Evolutionary conservation across 116 monocot genomes (phyloP), one percentile per base, ranked within the genome.

Genomic region (Iris pallida): DNA sequence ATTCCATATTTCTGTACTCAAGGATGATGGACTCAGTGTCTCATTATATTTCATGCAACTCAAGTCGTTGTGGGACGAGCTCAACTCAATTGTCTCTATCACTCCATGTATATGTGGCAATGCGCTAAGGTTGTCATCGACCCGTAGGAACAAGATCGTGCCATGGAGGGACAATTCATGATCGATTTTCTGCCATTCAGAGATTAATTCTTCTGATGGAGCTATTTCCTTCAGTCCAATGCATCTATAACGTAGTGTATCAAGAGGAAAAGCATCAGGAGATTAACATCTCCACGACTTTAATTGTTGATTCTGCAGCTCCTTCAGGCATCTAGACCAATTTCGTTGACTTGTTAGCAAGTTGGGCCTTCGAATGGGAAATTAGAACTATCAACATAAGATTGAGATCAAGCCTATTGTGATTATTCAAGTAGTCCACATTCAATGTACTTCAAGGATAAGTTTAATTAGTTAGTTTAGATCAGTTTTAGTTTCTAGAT

Each of bases 241-340:
- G 4, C 11, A 55, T 55, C 55, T 55, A 55, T 13, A n/a, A n/a
- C 16, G 1, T 55, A n/a, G 55, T 55, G 55, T n/a, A 5, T 55
- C 55, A 55, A 55, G 55, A 55, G 55, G 55, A 55, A 16, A 55
- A 55, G 49, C 55, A 55, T 6, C 15, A 55, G 14, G 55, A 55
- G 15, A 55, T 55, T 5, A 13, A 55, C 15, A n/a, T 16, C 11
- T 16, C 15, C 15, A 55, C 9, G 0, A n/a, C 4, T 4, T 16
- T 12, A 13, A 13, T 16, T 55, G 0, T 55, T 55, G 16, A 55
- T n/a, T 55, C 9, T 12, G 55, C 55, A n/a, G 9, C 55, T 8
- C 48, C 5, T 48, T 49, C n/a, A n/a, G n/a, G n/a, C n/a, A n/a
- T n/a, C n/a, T n/a, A n/a, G n/a, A n/a, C n/a, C n/a, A n/a, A n/a